phyloP scores from a whole-genome alignment of 2,329 filamentous ascomycete genomes.

The Cytospora mali region DNA sequence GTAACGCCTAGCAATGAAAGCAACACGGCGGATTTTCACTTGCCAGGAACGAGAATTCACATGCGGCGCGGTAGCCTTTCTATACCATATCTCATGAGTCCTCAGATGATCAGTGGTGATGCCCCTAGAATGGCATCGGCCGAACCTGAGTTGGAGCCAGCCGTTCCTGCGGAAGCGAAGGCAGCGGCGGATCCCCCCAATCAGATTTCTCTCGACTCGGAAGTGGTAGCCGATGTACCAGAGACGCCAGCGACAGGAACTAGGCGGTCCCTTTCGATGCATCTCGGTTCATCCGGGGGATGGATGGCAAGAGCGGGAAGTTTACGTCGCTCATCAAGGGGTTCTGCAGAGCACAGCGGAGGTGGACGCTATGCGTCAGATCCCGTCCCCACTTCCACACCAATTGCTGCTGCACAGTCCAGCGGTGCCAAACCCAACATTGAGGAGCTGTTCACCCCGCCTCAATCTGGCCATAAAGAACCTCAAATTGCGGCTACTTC shows the following conservation, averaged over 20 bases:
- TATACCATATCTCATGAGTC: conserved; percentile 43
- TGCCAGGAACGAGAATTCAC: conserved; percentile 38
- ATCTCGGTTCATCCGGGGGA: conserved; percentile 57
- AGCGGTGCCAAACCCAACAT: conserved; percentile 33
- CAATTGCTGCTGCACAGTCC: conserved; percentile 31
- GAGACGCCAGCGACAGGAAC: conserved; percentile 50
- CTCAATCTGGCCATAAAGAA: conserved; percentile 34
- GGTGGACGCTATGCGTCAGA: conserved; percentile 58
- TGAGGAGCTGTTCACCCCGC: conserved; percentile 34
- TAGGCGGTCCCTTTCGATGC: conserved; percentile 60
- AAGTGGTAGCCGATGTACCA: conserved; percentile 32
- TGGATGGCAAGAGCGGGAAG: conserved; percentile 62
- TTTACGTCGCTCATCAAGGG: conserved; percentile 57
- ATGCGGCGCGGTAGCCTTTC: conserved; percentile 32
- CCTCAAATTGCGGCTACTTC: conserved; percentile 34
- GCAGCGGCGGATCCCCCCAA: conserved; percentile 12
- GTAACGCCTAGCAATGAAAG: conserved; percentile 33
- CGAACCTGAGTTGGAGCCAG: conserved; percentile 19
- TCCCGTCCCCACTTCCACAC: conserved; percentile 43
- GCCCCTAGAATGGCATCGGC: conserved; percentile 19
- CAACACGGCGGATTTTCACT: conserved; percentile 38
- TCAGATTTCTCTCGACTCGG: conserved; percentile 15
- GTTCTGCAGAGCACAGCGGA: conserved; percentile 44
- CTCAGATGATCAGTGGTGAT: conserved; percentile 33
- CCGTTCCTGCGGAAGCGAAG: conserved; percentile 17